phyloP scores from a whole-genome alignment of 1,284 basidiomycete species.

The Ganoderma resinaceum region DNA sequence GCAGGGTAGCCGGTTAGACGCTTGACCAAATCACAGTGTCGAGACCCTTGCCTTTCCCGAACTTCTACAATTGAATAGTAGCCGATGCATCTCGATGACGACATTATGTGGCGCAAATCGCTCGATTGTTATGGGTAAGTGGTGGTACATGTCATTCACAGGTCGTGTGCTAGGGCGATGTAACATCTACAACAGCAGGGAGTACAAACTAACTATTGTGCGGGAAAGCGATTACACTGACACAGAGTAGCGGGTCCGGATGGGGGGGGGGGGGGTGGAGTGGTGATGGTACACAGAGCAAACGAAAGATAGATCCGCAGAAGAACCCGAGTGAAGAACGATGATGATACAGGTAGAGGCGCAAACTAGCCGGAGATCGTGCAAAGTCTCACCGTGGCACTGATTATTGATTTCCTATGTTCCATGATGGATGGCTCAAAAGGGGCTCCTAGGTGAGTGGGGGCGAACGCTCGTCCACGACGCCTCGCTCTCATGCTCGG shows the following conservation, averaged over 20 bases:
- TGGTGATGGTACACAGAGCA: neutral
- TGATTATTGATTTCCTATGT: neutral
- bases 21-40: neutral
- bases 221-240: neutral
- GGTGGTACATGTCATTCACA: conserved; percentile 3
- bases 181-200: conserved; percentile 10
- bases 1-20: neutral
- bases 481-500: conserved; percentile 31
- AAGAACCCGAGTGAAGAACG: neutral
- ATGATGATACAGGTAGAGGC: conserved; percentile 7
- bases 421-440: conserved; percentile 12
- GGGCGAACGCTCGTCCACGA: conserved; percentile 40
- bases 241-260: neutral
- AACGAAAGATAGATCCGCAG: neutral
- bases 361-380: neutral
- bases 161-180: neutral
- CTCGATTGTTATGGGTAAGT: neutral
- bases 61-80: neutral
- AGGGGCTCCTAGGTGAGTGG: conserved; percentile 32
- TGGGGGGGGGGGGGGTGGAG: neutral
- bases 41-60: neutral
- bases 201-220: conserved; percentile 11
- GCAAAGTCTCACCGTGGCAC: neutral
- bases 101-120: neutral
- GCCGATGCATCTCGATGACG: neutral